phyloP scores from a whole-genome alignment of 2,329 filamentous ascomycete genomes.

The Aspergillus aculeatus region DNA sequence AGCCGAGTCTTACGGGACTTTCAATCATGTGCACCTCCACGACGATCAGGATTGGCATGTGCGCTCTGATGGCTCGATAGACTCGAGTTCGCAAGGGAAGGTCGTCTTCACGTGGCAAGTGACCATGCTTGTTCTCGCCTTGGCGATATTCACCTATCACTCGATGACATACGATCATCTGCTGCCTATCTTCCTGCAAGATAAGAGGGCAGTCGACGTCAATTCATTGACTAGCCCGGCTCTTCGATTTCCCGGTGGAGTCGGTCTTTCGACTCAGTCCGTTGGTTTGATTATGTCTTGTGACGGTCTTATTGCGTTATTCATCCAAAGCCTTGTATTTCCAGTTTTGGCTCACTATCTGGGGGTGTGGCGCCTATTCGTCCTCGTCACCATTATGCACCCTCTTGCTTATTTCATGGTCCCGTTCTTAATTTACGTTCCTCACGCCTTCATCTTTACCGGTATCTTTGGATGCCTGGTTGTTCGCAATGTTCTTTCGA shows the following conservation, averaged over 20 bases:
- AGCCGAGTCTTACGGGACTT: constrained; percentile 77
- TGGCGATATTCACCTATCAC: constrained; percentile 91
- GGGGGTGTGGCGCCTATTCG: constrained; percentile 66
- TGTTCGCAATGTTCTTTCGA: constrained; percentile 66
- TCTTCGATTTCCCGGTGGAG: constrained; percentile 62
- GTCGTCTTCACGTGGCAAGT: constrained; percentile 64
- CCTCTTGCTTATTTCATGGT: constrained; percentile 68
- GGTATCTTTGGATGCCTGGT: constrained; percentile 66
- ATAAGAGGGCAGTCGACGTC: constrained; percentile 47
- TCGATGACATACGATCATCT: constrained; percentile 94
- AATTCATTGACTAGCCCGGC: constrained; percentile 36
- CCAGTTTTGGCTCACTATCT: constrained; percentile 62
- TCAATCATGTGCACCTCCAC: constrained; percentile 58
- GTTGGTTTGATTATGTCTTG: constrained; percentile 68
- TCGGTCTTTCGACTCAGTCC: constrained; percentile 64
- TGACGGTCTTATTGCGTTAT: constrained; percentile 69
- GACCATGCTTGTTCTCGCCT: constrained; percentile 72
- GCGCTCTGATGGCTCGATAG: constrained; percentile 46
- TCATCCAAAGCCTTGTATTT: constrained; percentile 71
- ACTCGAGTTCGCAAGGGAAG: constrained; percentile 40
- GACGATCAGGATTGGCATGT: constrained; percentile 55
- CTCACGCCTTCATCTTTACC: constrained; percentile 53
- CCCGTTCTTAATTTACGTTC: constrained; percentile 64
- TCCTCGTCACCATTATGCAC: constrained; percentile 64
- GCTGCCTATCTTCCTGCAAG: constrained; percentile 88